Evolutionary conservation across 805 yeast genomes (phyloP), one percentile per base, ranked within the genome.

Genomic region (Nakazawaea peltata): DNA sequence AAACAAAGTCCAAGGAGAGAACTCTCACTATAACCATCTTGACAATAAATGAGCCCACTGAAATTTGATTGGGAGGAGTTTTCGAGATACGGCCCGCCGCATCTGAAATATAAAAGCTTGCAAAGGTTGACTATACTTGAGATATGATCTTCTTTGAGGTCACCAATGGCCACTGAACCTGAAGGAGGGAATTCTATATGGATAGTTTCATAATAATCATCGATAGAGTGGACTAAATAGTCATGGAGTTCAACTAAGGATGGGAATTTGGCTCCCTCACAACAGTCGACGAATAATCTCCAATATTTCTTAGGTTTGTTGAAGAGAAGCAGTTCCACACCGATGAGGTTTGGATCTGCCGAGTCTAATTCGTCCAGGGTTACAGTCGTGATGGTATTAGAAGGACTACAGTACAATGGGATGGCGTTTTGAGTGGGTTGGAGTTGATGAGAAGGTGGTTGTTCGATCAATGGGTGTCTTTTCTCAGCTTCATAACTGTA

Each of bases 1-100:
- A 72, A 88, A 37, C 87, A 71, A 24, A 85, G 59, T 1, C 75
- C 71, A 26, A 88, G 56, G n/a, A 90, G 65, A 4, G 95, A 76
- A 34, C 88, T 81, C 50, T 87, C 96, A 0, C 96, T 85, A 55
- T 88, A 90, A 0, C 97, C 97, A 57, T 90, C 96, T 2, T 83
- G 72, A 49, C 95, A 86, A 51, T 76, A 80, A 8, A 88, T 61
- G 41, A 88, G 63, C 0, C 76, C 60, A 3, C 74, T 67, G 33
- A 63, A 55, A 3, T 43, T 42, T 3, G 18, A 23, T 2, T n/a
- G 28, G 27, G 45, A 29, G 45, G n/a, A n/a, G n/a, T n/a, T n/a
- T n/a, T n/a, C n/a, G n/a, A n/a, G n/a, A n/a, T n/a, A n/a, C n/a
- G n/a, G n/a, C n/a, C 50, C 16, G 38, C 46, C 8, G 32, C 65